phyloP scores from a whole-genome alignment of 202 grass and related monocot genomes.

The Schoenoplectus triqueter region DNA sequence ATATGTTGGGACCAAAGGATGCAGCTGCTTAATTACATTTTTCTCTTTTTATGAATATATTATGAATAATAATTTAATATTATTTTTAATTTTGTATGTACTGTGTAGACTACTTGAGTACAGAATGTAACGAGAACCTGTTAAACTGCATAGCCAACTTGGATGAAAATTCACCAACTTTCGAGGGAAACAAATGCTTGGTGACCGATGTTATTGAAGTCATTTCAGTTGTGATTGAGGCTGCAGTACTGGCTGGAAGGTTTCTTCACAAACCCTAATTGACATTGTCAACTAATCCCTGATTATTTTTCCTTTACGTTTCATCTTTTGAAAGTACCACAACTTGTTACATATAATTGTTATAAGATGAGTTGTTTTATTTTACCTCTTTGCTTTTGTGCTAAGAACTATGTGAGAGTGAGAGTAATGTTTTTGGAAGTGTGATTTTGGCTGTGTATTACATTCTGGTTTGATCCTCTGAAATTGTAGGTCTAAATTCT shows the following conservation, averaged over 20 bases:
- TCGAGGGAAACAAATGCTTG: conserved; percentile 88
- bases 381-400: not conserved
- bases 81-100: not conserved
- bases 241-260: conserved; percentile 78
- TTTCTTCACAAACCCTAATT: conserved; percentile 84
- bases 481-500: not conserved
- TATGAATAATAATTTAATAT: not conserved
- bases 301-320: not conserved
- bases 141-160: conserved; percentile 70
- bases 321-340: not conserved
- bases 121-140: conserved; percentile 73
- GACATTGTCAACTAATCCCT: not conserved
- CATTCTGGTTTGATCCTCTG: conserved; percentile 27
- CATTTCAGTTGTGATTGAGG: conserved; percentile 78
- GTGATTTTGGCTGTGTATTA: conserved; percentile 41
- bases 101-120: conserved; percentile 72
- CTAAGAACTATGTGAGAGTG: conserved; percentile 14
- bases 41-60: conserved; percentile 7
- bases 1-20: no score
- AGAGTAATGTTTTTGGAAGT: conserved; percentile 11
- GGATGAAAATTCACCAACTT: conserved; percentile 56
- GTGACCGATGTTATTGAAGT: conserved; percentile 94
- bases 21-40: not conserved
- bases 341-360: conserved; percentile 20
- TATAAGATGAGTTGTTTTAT: conserved; percentile 2